Conservation (phyloP, 495 filamentous ascomycete species). For the Xylaria scruposa region DNA sequence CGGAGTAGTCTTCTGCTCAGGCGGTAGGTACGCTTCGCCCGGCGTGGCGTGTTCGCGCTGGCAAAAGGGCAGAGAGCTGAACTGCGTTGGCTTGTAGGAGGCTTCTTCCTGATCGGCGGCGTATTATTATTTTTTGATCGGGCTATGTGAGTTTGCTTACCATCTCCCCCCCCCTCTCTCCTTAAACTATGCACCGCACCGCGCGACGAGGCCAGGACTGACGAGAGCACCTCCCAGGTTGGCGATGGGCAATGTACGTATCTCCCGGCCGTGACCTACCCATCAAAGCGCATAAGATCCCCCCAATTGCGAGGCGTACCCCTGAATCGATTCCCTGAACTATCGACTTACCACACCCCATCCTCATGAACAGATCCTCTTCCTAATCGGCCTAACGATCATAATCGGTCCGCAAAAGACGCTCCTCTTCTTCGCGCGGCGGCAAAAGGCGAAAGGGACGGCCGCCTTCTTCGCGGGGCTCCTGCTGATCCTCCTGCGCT, state of each 20-base stretch:
- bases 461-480: slow-evolving; percentile 88
- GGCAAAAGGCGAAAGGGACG: slow-evolving; percentile 89
- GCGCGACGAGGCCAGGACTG: slow-evolving; percentile 2
- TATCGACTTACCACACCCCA: too few relatives aligned
- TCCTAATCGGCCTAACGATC: slow-evolving; percentile 91
- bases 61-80: slow-evolving; percentile 27
- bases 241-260: slow-evolving; percentile 83
- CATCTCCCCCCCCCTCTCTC: slow-evolving; percentile 33
- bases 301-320: background rate
- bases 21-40: slow-evolving; percentile 68
- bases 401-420: slow-evolving; percentile 96
- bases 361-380: slow-evolving; percentile 74
- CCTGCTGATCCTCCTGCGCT: slow-evolving; percentile 81
- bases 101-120: slow-evolving; percentile 90
- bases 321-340: background rate
- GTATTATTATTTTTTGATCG: slow-evolving; percentile 97
- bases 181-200: slow-evolving; percentile 7
- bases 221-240: slow-evolving; percentile 56
- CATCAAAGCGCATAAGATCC: background rate
- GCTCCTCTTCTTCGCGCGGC: slow-evolving; percentile 87
- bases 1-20: slow-evolving; percentile 93
- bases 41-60: slow-evolving; percentile 27
- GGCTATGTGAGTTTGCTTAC: slow-evolving; percentile 80
- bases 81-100: slow-evolving; percentile 60
- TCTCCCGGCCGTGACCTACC: background rate